Conservation (phyloP, 129 eudicot genomes). For the Silybum marianum region DNA sequence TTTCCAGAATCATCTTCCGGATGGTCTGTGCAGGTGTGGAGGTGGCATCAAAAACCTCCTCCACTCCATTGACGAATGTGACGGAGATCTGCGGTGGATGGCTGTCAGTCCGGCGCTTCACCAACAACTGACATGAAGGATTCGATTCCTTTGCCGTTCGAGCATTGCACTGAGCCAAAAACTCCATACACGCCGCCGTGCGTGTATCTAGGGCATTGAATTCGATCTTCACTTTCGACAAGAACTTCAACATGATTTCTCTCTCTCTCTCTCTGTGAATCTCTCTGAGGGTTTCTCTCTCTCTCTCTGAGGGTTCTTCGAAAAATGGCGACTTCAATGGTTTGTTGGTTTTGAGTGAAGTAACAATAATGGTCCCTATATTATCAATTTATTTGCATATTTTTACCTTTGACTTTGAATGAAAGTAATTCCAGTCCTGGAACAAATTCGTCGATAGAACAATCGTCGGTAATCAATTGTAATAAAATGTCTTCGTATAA, state of each 20-base stretch:
- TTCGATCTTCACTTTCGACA: conserved; percentile 83
- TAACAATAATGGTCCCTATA: not conserved
- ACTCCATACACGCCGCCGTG: conserved; percentile 89
- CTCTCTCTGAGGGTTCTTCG: not conserved
- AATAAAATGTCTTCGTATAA: too few relatives aligned
- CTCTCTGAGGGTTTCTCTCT: not conserved
- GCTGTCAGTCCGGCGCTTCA: conserved; percentile 93
- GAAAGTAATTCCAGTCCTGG: too few relatives aligned
- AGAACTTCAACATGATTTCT: conserved; percentile 73
- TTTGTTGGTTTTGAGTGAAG: not conserved
- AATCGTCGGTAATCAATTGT: too few relatives aligned
- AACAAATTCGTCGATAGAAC: too few relatives aligned
- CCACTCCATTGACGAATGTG: conserved; percentile 86
- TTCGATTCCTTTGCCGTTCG: conserved; percentile 91
- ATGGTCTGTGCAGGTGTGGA: conserved; percentile 82
- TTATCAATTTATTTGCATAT: too few relatives aligned
- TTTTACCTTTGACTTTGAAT: too few relatives aligned
- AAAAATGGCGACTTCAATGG: not conserved
- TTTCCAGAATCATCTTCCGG: conserved; percentile 74
- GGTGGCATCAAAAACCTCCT: conserved; percentile 82
- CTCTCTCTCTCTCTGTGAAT: not conserved
- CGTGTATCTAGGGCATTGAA: conserved; percentile 96
- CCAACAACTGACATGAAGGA: conserved; percentile 76
- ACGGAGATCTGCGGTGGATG: conserved; percentile 88
- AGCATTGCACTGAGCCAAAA: conserved; percentile 91